Percentiles rank a stretch among this genome's conserved stretches.
These are phyloP conservation scores for Xylaria sp. DNA, from an alignment of 2,329 filamentous ascomycete species.

Conservation along the genomic window DNA sequence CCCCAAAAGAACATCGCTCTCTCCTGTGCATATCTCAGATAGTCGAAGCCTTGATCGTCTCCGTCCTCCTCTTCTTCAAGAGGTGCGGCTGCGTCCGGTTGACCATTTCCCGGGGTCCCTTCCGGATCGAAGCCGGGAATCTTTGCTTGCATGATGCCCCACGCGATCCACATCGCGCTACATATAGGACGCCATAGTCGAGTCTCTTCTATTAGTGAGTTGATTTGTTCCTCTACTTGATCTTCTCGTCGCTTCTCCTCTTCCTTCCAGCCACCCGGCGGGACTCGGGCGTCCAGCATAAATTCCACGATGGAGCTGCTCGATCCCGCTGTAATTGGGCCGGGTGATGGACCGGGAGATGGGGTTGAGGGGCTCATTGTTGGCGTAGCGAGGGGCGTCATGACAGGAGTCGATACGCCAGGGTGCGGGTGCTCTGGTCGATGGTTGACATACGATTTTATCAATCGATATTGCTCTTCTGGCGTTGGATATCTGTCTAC, in stretches of 20 bases:
- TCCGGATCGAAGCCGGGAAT: conserved; percentile 74
- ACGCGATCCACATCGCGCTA: conserved; percentile 90
- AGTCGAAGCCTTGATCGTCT: conserved; percentile 81
- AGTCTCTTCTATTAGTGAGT: conserved; percentile 79
- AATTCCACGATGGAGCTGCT: conserved; percentile 72
- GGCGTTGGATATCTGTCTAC: conserved; percentile 76
- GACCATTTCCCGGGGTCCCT: conserved; percentile 48
- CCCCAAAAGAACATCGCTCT: conserved; percentile 95
- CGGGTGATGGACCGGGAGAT: conserved; percentile 52
- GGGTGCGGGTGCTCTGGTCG: conserved; percentile 71
- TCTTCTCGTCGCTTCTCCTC: conserved; percentile 72
- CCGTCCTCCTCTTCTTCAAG: conserved; percentile 58
- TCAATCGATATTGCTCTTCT: conserved; percentile 85
- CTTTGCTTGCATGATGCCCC: conserved; percentile 96
- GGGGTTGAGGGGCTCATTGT: conserved; percentile 50
- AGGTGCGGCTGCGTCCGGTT: conserved; percentile 23
- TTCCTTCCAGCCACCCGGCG: conserved; percentile 66
- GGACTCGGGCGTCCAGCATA: conserved; percentile 80
- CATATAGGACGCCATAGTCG: conserved; percentile 88
- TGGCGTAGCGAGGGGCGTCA: conserved; percentile 57
- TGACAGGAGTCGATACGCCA: conserved; percentile 61
- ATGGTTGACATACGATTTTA: conserved; percentile 88
- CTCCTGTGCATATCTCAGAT: conserved; percentile 89
- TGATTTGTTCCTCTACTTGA: conserved; percentile 72
- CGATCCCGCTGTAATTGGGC: conserved; percentile 50